Percentiles rank a stretch among this genome's conserved stretches.
Evolutionary conservation across 108 stramenopile genomes (phyloP).

Genomic region (Bacterosira constricta): DNA sequence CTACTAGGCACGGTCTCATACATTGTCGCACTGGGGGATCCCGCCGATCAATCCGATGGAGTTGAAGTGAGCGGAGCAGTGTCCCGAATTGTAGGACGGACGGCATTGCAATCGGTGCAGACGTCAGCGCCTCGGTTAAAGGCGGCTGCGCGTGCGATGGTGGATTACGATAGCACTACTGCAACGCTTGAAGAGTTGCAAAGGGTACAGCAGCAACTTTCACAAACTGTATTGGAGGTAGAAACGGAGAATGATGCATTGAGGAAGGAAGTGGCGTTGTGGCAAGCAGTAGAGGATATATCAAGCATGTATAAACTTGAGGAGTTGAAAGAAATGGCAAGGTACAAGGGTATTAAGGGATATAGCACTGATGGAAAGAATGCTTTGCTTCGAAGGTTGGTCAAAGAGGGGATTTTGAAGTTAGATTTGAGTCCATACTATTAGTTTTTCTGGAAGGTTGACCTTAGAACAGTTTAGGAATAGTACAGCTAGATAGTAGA

Average conservation of each 20-base stretch:
- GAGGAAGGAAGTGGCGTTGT: constrained; percentile 30
- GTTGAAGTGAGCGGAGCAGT: constrained; percentile 47
- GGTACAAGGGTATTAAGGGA: constrained; percentile 23
- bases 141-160: constrained; percentile 37
- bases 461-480: no score
- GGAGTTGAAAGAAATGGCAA: constrained; percentile 46
- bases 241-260: constrained; percentile 37
- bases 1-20: constrained; percentile 40
- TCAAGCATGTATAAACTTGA: constrained; percentile 34
- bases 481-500: no score
- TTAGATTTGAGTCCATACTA: constrained; percentile 31
- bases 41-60: constrained; percentile 39
- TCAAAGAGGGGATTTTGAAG: constrained; percentile 30
- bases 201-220: constrained; percentile 8
- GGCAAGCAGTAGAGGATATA: constrained; percentile 33
- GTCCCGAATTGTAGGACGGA: constrained; percentile 42
- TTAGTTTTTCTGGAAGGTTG: no score
- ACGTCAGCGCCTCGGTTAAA: constrained; percentile 35
- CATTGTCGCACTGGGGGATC: constrained; percentile 44
- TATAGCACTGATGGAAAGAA: constrained; percentile 45
- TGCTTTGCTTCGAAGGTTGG: constrained; percentile 44
- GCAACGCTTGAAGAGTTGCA: constrained; percentile 36
- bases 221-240: constrained; percentile 11
- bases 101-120: constrained; percentile 31
- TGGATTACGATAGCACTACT: constrained; percentile 37